Evolutionary conservation across 805 yeast genomes (phyloP), one percentile per base, ranked within the genome.

Genomic region (Wickerhamomyces subpelliculosus): DNA sequence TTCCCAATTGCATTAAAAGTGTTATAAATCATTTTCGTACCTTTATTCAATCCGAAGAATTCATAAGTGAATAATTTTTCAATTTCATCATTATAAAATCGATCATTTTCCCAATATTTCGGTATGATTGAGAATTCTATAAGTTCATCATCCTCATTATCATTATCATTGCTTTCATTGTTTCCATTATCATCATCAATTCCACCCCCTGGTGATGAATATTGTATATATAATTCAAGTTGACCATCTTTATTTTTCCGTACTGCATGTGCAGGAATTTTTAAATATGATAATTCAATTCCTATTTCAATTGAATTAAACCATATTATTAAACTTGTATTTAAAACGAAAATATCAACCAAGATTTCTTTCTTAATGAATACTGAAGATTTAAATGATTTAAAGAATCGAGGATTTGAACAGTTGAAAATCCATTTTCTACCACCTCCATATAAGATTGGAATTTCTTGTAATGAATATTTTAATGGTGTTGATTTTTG

Each of bases 381-480:
- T 8, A 45, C 33, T 1, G 45, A 44, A 13, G 47, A 41, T 12
- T 34, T 37, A 17, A 49, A 23, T 4, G 43, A 36, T 4, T 44
- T 34, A 12, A 19, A 29, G 11, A 12, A 18, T 18, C 11, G 16
- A 3, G 39, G 24, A 25, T 43, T 45, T 5, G 49, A 40, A 11
- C 48, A 34, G 11, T 29, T 27, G 4, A 54, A 39, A 1, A 48
- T 34, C 46, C 66, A 51, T 20, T 64, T 58, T 23, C 70, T 53
- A 1, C 72, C 71, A 4, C 72, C 72, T 4, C 68, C 72, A 34
- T 57, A 59, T 16, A 67, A 45, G 1, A 66, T 45, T 1, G 64
- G 60, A n/a, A 46, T 39, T 19, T 58, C 62, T 13, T 45, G 44
- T 12, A 47, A 32, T 7, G 55, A 40, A 41, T 45, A 45, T 11